Evolutionary conservation across 805 yeast species (phyloP), one percentile per base, ranked within the genome.

Genomic region (Nematodospora valgi): DNA sequence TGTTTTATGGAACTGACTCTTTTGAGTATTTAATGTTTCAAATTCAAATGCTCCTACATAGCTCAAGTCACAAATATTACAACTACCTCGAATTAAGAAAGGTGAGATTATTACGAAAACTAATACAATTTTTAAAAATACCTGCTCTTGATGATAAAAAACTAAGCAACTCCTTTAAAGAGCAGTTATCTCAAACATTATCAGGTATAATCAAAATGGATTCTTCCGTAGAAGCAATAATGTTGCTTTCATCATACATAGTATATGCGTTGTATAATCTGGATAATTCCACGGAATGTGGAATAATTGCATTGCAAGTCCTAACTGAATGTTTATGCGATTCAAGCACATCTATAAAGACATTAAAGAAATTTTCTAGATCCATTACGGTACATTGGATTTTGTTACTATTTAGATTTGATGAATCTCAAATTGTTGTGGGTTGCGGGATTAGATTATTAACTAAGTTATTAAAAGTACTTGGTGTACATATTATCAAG

Each of bases 331-430:
- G 41, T n/a, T 37, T 64, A 5, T 64, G 69, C 45, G 75, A 72
- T 24, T 49, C 71, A 18, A 52, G 54, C 8, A 54, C 64, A 0
- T 52, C 68, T 0, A 49, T 63, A 5, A 66, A 63, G 38, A 58
- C 52, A 29, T 58, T 62, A 52, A 73, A 56, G 51, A 71, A 56
- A 46, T 69, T 57, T 46, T 72, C 68, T 2, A 70, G 78, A 30
- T 64, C 81, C 0, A 64, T 85, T 2, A 74, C 86, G 1, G 67
- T 80, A 5, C 82, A 81, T 48, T 80, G 89, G 83, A 60, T 75
- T 3, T 48, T 84, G 7, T 58, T 84, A 8, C 51, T 83, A 10
- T 50, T 83, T 9, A 58, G 74, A 18, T 54, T 45, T 34, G 65
- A 65, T 13, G 32, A 38, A 13, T 12, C 37, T 12, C 42, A 64